phyloP scores from a whole-genome alignment of 768 basidiomycete genomes.

The Fomitopsis serialis region DNA sequence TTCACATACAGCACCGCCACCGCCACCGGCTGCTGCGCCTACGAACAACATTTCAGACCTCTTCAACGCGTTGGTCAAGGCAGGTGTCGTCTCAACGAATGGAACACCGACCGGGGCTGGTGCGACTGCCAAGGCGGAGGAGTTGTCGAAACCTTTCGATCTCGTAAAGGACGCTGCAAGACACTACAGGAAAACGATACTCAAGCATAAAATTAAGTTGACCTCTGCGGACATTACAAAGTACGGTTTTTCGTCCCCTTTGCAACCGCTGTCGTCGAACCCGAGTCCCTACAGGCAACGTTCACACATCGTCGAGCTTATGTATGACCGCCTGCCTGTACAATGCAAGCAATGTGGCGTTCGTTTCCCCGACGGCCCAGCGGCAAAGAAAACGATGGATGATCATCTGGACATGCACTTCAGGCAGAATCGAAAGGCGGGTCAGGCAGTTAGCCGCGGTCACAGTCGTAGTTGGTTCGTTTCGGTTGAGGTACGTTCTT shows the following conservation, averaged over 20 bases:
- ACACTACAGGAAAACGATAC: conserved; percentile 55
- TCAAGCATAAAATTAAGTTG: conserved; percentile 56
- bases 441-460: conserved; percentile 74
- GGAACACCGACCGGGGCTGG: conserved; percentile 48
- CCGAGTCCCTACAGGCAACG: conserved; percentile 39
- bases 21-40: conserved; percentile 17
- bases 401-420: conserved; percentile 97
- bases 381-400: conserved; percentile 74
- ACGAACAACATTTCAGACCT: conserved; percentile 47
- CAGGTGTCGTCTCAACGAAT: conserved; percentile 65
- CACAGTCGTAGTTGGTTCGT: conserved; percentile 91
- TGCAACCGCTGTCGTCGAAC: neutral
- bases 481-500: conserved; percentile 61
- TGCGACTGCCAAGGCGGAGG: conserved; percentile 32
- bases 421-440: conserved; percentile 82
- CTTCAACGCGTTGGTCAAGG: conserved; percentile 66
- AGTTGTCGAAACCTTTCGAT: conserved; percentile 27
- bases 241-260: conserved; percentile 35
- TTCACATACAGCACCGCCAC: conserved; percentile 18
- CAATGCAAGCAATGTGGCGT: conserved; percentile 95
- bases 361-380: conserved; percentile 69
- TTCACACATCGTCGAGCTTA: conserved; percentile 54
- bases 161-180: conserved; percentile 43
- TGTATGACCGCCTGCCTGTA: conserved; percentile 69
- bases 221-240: conserved; percentile 65